Conservation (phyloP, 2,329 filamentous ascomycete genomes). For the Ascochyta viciae-villosae region DNA sequence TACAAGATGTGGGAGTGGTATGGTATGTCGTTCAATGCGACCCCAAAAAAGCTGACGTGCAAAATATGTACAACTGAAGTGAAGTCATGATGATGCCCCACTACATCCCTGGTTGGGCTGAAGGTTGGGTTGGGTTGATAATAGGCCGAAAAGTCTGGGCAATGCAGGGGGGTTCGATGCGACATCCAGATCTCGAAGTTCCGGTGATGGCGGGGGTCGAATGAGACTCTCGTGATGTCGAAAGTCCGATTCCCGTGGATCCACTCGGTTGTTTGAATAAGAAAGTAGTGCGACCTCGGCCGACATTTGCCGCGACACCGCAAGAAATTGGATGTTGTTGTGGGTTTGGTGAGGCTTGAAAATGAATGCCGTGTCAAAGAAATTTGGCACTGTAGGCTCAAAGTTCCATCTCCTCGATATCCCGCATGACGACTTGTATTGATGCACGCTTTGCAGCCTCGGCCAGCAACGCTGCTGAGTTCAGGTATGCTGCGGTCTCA, state of each 20-base stretch:
- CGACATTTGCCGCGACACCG: slow-evolving; percentile 25
- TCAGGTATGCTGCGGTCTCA: slow-evolving; percentile 69
- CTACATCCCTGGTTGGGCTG: slow-evolving; percentile 6
- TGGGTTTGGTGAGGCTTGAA: not conserved
- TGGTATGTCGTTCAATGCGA: not conserved
- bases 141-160: slow-evolving; percentile 5
- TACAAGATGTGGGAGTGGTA: slow-evolving; percentile 9
- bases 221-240: slow-evolving; percentile 15
- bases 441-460: slow-evolving; percentile 94
- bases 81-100: slow-evolving; percentile 11
- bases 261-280: slow-evolving; percentile 21
- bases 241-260: slow-evolving; percentile 20
- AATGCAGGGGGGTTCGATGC: slow-evolving; percentile 6
- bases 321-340: slow-evolving; percentile 1
- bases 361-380: not conserved
- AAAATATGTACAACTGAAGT: slow-evolving; percentile 12
- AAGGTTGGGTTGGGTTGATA: slow-evolving; percentile 9
- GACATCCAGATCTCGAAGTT: not conserved
- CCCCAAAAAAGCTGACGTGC: not conserved
- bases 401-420: slow-evolving; percentile 77
- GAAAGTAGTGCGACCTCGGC: slow-evolving; percentile 24
- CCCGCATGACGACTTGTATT: slow-evolving; percentile 85
- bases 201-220: slow-evolving; percentile 15
- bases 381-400: slow-evolving; percentile 20
- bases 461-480: slow-evolving; percentile 83